Evolutionary conservation across 2,329 filamentous ascomycete genomes (phyloP), one percentile per base, ranked within the genome.

Genomic region (Myriosclerotinia duriaeana): DNA sequence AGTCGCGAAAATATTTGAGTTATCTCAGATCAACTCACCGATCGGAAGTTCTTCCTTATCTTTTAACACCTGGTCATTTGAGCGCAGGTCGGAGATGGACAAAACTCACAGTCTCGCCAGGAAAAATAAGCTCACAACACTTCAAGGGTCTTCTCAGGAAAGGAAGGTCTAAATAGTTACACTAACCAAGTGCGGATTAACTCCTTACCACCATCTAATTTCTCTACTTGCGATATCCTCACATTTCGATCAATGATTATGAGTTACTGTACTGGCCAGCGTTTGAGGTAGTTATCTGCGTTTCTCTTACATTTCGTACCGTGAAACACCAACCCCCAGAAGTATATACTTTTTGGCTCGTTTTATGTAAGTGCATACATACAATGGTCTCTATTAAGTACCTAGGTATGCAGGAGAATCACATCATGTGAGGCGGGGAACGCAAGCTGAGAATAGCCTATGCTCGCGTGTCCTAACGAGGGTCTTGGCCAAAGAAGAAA

Each of bases 401-500:
- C 15, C 20, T 30, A 48, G 26, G 26, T 26, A 26, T 26, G 26
- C 26, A 48, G 40, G 26, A 59, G 40, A 60, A 26, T 50, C 40
- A 50, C n/a, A 17, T 50, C 56, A 60, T 22, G 54, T 30, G 38
- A 58, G 22, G 54, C 40, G 55, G 54, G 54, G 26, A 22, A 38
- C 11, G 5, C n/a, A 17, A 38, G 30, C 42, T 22, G 42, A 48
- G 26, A 46, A 59, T 22, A 59, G 42, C 26, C 40, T 48, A 59
- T 59, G 17, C 42, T 36, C 56, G 40, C 12, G 15, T 26, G 26
- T 44, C 50, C n/a, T n/a, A 61, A 61, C 7, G 30, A 52, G 46
- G 14, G 20, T 26, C 58, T 60, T 50, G 58, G 58, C 58, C 44
- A 30, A 38, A 26, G 58, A 50, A 38, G 8, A 38, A 52, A 61